Conservation (phyloP, 768 basidiomycete species). For the Amanita polypyramis region DNA sequence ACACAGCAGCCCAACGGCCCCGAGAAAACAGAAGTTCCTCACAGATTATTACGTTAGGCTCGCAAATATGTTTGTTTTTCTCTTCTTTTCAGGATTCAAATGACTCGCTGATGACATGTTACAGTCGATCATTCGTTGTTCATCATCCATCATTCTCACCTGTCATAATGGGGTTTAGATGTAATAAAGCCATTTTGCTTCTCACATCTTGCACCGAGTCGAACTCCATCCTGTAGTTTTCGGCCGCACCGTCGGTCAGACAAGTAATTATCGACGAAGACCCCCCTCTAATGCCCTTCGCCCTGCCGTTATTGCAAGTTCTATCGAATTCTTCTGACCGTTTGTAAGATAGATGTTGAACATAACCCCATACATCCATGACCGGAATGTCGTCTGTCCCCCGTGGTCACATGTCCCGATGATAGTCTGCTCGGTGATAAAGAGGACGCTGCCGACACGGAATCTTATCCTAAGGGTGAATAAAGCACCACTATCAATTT, state of each 20-base stretch:
- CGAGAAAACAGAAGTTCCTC: background rate
- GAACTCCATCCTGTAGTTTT: too few relatives aligned
- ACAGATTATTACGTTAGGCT: background rate
- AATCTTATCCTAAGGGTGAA: background rate
- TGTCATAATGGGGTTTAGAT: too few relatives aligned
- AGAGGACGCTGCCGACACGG: background rate
- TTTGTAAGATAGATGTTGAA: background rate
- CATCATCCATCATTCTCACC: too few relatives aligned
- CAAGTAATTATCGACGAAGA: background rate
- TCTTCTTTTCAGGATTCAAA: too few relatives aligned
- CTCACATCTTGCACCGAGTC: too few relatives aligned
- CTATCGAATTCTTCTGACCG: background rate
- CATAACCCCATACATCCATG: background rate
- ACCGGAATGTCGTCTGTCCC: background rate
- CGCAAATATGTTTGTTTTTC: background rate
- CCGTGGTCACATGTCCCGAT: background rate
- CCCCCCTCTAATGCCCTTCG: background rate
- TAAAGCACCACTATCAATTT: background rate
- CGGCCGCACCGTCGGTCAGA: too few relatives aligned
- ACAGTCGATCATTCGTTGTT: too few relatives aligned
- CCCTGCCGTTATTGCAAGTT: background rate
- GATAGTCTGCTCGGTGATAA: background rate
- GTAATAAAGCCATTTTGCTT: too few relatives aligned
- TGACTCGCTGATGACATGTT: too few relatives aligned
- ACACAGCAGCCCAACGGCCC: background rate